Conservation (phyloP, 495 filamentous ascomycete species). For the Xylaria flabelliformis region DNA sequence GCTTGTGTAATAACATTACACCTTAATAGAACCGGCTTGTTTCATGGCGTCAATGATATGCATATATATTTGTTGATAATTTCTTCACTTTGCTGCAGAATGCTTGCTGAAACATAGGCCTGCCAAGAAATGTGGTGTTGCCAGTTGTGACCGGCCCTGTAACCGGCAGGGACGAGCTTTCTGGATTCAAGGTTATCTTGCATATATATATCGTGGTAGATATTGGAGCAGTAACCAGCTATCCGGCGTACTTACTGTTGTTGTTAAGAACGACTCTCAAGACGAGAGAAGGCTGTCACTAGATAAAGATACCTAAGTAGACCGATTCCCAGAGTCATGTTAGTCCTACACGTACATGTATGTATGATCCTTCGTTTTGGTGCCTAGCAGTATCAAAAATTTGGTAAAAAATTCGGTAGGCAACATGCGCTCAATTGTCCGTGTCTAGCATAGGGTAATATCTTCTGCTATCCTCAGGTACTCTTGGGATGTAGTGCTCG, state of each 20-base stretch:
- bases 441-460: neutral
- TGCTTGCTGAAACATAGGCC: neutral
- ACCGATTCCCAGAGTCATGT: neutral
- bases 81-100: neutral
- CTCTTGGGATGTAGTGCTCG: neutral
- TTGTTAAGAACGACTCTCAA: neutral
- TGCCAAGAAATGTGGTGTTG: neutral
- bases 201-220: neutral
- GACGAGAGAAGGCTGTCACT: neutral
- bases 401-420: neutral
- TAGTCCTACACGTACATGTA: neutral
- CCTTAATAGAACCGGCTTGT: neutral
- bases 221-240: neutral
- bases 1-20: constrained; percentile 11
- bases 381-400: neutral
- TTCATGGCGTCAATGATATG: neutral
- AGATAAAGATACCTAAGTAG: neutral
- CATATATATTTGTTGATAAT: neutral
- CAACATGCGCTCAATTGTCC: neutral
- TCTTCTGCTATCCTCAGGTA: no score
- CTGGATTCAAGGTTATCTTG: neutral
- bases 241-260: neutral
- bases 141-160: neutral
- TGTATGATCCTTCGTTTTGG: neutral
- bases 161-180: neutral